Base-by-base conservation (phyloP, 2,329 filamentous ascomycete genomes). In the Periconia sp. region DNA sequence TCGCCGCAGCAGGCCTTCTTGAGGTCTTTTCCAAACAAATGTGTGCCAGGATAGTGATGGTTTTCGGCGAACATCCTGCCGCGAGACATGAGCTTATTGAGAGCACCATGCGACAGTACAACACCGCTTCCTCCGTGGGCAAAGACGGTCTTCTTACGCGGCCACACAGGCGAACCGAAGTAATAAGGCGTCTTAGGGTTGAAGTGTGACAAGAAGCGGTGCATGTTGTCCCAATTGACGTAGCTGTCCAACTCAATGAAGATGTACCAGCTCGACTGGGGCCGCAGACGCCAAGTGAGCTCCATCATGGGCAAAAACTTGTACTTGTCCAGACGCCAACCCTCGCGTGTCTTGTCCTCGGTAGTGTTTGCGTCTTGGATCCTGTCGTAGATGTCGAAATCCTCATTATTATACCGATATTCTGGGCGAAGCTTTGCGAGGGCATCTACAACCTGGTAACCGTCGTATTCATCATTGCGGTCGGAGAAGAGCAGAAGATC, bases 401-500 rank as follows among this genome's bases (percentile, higher is more conserved):
- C 78, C 11, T 71, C 62, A 40, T 79, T 71, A 22, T 68, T 64
- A 25, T 68, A 62, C 56, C 62, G 56, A 73, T 71, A 68, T 17
- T 65, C 59, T 39, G 59, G 57, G 24, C 58, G 59, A 34, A 81
- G 68, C 42, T 74, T 71, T 32, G 70, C 70, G n/a, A 83, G 71
- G 36, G 61, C 59, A 44, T 70, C 67, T 36, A 73, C 71, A 54
- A 82, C 73, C 47, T 79, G 68, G 70, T 72, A 46, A 75, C 71
- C 42, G 75, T 78, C 26, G 72, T 70, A 43, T 77, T 70, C 66
- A 56, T 81, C 79, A 26, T 78, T 77, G 52, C 77, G 78, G 61
- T 84, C 82, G 26, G 81, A 84, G 65, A 81, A 83, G 55, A 84
- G 73, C 21, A 78, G 72, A 36, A 77, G 76, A 61, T 83, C 68